phyloP scores from a whole-genome alignment of 768 basidiomycete genomes.

The Lentinula sp. region DNA sequence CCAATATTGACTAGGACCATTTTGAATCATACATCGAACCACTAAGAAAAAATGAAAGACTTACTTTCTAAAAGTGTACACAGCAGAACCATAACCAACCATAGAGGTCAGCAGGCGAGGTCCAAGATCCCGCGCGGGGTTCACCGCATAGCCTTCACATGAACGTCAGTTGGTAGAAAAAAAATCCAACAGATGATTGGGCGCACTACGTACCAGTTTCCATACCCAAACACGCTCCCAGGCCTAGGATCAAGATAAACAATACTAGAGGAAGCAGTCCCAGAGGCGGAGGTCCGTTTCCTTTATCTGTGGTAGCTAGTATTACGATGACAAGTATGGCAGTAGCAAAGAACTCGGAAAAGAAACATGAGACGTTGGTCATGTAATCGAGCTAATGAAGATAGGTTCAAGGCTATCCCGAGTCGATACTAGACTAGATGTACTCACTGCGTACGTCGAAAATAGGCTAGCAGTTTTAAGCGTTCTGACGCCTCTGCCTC shows the following conservation, averaged over 20 bases:
- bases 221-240: slow-evolving; percentile 56
- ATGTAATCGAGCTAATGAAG: slow-evolving; percentile 27
- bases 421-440: neutral
- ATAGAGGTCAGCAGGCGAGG: slow-evolving; percentile 66
- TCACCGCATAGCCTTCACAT: slow-evolving; percentile 29
- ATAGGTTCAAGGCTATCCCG: neutral
- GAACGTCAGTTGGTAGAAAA: neutral
- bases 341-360: slow-evolving; percentile 53
- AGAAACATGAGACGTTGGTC: slow-evolving; percentile 33
- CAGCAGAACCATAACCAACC: slow-evolving; percentile 57
- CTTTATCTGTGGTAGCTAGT: slow-evolving; percentile 46
- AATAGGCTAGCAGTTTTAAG: slow-evolving; percentile 52
- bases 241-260: slow-evolving; percentile 53
- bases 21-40: slow-evolving; percentile 12
- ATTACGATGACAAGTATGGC: slow-evolving; percentile 53
- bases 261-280: slow-evolving; percentile 52
- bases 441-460: slow-evolving; percentile 51
- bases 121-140: slow-evolving; percentile 53
- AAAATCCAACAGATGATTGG: neutral
- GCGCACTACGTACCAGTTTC: slow-evolving; percentile 38
- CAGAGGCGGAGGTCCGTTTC: slow-evolving; percentile 40
- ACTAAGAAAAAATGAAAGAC: slow-evolving; percentile 12
- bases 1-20: slow-evolving; percentile 57
- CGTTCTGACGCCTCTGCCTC: slow-evolving; percentile 47
- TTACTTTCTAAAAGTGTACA: slow-evolving; percentile 36